phyloP scores from a whole-genome alignment of 73 alveolate genomes.

The Paramecium octaurelia region DNA sequence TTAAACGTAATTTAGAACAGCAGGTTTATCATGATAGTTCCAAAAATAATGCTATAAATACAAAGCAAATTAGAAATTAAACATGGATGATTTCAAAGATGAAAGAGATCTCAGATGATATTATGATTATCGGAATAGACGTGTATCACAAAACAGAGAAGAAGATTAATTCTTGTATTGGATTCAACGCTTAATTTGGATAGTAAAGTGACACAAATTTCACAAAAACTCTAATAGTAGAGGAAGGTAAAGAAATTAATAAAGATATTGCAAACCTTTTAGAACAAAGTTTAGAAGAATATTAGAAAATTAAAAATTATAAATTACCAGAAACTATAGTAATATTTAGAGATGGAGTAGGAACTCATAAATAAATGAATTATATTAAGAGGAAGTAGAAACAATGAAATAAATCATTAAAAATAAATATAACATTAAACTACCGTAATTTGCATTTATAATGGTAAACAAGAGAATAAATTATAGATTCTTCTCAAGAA shows the following conservation, averaged over 20 bases:
- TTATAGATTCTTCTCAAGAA: not conserved
- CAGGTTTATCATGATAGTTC: not conserved
- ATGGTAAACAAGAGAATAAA: not conserved
- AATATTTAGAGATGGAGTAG: constrained; percentile 49
- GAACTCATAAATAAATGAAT: not conserved
- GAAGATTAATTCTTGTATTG: constrained; percentile 10
- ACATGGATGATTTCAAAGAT: not conserved
- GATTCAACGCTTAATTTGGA: constrained; percentile 64
- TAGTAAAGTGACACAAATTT: constrained; percentile 48
- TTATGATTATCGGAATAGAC: constrained; percentile 67
- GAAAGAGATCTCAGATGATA: constrained; percentile 1
- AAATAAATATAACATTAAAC: not conserved
- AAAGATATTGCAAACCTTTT: not conserved
- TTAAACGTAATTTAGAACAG: not conserved
- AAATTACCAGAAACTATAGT: not conserved
- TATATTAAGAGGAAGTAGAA: not conserved
- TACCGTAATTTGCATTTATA: not conserved
- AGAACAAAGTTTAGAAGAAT: not conserved
- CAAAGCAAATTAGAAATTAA: not conserved
- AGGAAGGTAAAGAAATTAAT: not conserved
- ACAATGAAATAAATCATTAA: not conserved
- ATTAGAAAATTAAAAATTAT: not conserved
- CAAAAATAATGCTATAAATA: not conserved
- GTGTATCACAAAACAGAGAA: constrained; percentile 53
- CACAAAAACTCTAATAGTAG: constrained; percentile 33